A percentile compares a stretch with the other conserved stretches of the same genome.
phyloP scores from a whole-genome alignment of 441 rosid species.

The Pelargonium cotyledonis region DNA sequence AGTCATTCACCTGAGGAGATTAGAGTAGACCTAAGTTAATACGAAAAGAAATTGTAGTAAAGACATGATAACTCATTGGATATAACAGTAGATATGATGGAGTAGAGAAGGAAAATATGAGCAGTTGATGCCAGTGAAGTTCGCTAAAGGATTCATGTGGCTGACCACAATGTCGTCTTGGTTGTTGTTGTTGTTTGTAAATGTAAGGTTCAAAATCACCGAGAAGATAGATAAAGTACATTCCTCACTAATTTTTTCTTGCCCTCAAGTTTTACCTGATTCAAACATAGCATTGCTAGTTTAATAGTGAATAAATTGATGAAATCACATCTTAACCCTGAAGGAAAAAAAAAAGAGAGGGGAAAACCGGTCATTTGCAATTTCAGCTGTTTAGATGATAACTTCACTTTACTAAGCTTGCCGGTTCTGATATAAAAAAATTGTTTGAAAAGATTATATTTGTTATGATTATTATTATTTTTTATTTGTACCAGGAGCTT shows the following conservation, averaged over 20 bases:
- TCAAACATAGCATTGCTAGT: not conserved
- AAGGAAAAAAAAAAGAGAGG: not conserved
- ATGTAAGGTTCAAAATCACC: not conserved
- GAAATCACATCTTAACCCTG: not conserved
- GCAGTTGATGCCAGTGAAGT: too few species aligned
- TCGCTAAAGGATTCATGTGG: too few species aligned
- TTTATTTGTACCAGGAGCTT: conserved; percentile 57
- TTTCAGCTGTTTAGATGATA: not conserved
- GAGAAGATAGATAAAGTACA: not conserved
- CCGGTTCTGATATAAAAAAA: not conserved
- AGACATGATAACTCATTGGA: too few species aligned
- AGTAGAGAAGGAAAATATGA: too few species aligned
- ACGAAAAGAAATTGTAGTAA: too few species aligned
- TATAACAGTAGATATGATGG: too few species aligned
- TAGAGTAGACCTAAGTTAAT: too few species aligned
- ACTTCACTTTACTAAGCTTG: not conserved
- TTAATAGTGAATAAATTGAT: not conserved
- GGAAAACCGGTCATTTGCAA: not conserved
- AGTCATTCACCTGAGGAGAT: too few species aligned
- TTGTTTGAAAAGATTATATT: too few species aligned
- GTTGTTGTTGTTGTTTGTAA: too few species aligned
- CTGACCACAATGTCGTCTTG: too few species aligned
- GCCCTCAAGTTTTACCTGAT: not conserved
- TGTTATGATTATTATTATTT: not conserved
- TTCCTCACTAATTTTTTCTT: not conserved